Evolutionary conservation across 2,329 filamentous ascomycete genomes (phyloP).

Genomic region (Lachnellula willkommii): DNA sequence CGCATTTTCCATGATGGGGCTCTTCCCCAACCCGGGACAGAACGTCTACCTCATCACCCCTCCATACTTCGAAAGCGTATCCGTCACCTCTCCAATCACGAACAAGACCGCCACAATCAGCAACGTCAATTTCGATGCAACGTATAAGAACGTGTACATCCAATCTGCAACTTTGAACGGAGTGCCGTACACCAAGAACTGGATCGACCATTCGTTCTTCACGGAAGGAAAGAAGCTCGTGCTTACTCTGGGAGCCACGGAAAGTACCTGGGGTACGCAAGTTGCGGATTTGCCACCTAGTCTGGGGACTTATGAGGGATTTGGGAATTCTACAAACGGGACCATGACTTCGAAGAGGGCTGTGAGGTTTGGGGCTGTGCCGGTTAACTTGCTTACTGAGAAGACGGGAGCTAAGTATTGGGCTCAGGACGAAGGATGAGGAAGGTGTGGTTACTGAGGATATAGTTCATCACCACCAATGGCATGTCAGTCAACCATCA

Average conservation of each 20-base stretch:
- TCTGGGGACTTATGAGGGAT: slow-evolving; percentile 25
- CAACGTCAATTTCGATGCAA: slow-evolving; percentile 56
- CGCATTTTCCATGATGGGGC: slow-evolving; percentile 24
- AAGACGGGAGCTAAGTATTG: slow-evolving; percentile 23
- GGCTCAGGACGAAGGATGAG: slow-evolving; percentile 14
- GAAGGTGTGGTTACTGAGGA: background rate
- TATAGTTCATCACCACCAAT: background rate
- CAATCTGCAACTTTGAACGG: slow-evolving; percentile 60
- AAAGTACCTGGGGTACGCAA: slow-evolving; percentile 59
- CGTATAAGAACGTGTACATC: slow-evolving; percentile 54
- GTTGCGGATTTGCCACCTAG: slow-evolving; percentile 58
- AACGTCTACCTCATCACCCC: slow-evolving; percentile 64
- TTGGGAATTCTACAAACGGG: slow-evolving; percentile 17
- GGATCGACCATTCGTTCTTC: slow-evolving; percentile 65
- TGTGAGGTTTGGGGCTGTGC: slow-evolving; percentile 11
- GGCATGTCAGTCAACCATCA: background rate
- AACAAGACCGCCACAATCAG: slow-evolving; percentile 54
- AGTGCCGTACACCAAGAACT: slow-evolving; percentile 54
- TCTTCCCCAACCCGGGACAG: slow-evolving; percentile 65
- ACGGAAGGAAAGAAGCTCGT: slow-evolving; percentile 58
- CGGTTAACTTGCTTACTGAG: slow-evolving; percentile 1
- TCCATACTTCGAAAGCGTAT: slow-evolving; percentile 58
- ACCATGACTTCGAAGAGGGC: slow-evolving; percentile 15
- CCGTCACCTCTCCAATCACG: slow-evolving; percentile 51
- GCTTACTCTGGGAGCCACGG: slow-evolving; percentile 51